phyloP scores from a whole-genome alignment of 768 basidiomycete species.

The Saitozyma podzolica region DNA sequence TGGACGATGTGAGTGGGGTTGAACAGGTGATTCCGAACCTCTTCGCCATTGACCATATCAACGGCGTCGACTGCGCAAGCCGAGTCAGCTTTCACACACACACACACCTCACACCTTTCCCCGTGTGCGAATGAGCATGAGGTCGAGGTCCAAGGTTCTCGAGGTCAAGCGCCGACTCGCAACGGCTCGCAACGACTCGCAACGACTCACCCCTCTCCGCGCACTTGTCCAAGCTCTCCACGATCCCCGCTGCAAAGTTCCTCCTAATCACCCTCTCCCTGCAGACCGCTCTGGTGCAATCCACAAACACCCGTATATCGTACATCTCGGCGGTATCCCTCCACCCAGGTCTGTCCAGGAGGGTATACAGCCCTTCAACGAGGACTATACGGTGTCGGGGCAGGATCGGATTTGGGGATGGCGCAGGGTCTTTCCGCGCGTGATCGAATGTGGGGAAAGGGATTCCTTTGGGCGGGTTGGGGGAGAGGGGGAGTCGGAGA shows the following conservation, averaged over 20 bases:
- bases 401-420: conserved; percentile 62
- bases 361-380: conserved; percentile 86
- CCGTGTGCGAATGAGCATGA: no score
- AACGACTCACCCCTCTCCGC: conserved; percentile 26
- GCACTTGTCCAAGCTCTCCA: conserved; percentile 62
- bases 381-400: conserved; percentile 74
- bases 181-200: not conserved
- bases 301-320: conserved; percentile 77
- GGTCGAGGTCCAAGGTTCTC: no score
- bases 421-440: conserved; percentile 77
- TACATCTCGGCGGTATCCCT: conserved; percentile 62
- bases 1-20: conserved; percentile 15
- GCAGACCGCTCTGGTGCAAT: conserved; percentile 62
- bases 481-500: conserved; percentile 57
- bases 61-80: conserved; percentile 19
- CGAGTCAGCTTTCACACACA: not conserved
- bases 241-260: conserved; percentile 76
- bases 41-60: conserved; percentile 25
- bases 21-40: conserved; percentile 10
- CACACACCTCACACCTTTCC: no score
- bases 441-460: conserved; percentile 85
- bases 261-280: conserved; percentile 65
- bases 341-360: conserved; percentile 76
- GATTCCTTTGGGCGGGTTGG: conserved; percentile 21
- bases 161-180: no score